Evolutionary conservation across 208 protist species (phyloP), one percentile per base, ranked within the genome.

Genomic region (Trichomonas tenax): DNA sequence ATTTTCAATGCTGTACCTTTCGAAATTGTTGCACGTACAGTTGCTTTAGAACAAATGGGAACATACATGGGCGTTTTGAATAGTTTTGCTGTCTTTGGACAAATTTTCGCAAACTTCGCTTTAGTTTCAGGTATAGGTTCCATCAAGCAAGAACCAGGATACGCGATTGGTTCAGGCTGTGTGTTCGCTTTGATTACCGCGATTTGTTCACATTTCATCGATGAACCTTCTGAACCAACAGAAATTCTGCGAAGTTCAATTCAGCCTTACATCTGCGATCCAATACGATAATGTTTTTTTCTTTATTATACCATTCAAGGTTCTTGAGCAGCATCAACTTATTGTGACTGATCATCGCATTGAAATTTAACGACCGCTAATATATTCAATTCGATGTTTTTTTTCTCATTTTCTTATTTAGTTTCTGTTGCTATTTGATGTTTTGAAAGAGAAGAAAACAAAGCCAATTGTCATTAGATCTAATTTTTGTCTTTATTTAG

Each of bases 31-130:
- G 86, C 40, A 8, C 15, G 17, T 17, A 93, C 17, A 34, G 40
- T 48, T 38, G 40, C 86, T 34, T 8, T 38, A 6, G 86, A 93
- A 51, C 23, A 34, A 38, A 93, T 93, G 86, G 86, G 86, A 17
- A 51, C 45, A 41, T 93, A 93, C 21, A 93, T 93, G 86, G 86
- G 86, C 0, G 86, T 93, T 41, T 58, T 93, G 17, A 93, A 93
- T 31, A 48, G 44, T 26, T 93, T 93, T 38, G 41, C 36, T 1
- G 86, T 93, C 10, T 41, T 93, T 93, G 86, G 86, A 17, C 86
- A 93, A 51, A 41, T 48, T 48, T 34, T 51, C 38, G 14, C 86
- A 8, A 93, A 93, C 15, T 93, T 93, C 15, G 34, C 44, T 26
- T 38, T 93, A 14, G 21, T 26, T 38, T 93, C 86, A 21, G 86